Evolutionary conservation across 495 filamentous ascomycete species (phyloP), one percentile per base, ranked within the genome.

Genomic region (Podospora comata): DNA sequence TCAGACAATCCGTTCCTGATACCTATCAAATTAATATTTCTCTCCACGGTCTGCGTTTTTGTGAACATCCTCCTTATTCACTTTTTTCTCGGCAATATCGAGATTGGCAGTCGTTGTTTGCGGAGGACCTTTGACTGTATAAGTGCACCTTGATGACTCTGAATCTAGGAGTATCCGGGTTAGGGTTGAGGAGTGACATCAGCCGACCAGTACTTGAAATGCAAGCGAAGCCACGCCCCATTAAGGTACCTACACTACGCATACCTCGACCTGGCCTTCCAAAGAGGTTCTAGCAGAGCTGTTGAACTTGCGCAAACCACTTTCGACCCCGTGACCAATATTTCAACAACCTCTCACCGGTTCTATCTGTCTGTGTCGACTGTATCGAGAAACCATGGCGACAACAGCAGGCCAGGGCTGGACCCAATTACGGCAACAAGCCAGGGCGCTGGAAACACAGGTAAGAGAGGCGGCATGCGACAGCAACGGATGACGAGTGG

Each of bases 361-460:
- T 48, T 16, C 7, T 48, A 5, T 11, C 13, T 11, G 13, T 48
- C 39, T 48, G 39, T 13, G 5, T 16, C 39, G 39, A 48, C 9
- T 48, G 39, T 16, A 48, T 2, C 39, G 39, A 48, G 39, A 48
- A 16, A 48, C 39, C 67, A 66, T 68, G 56, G 95, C 95, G 92
- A 86, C 92, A 39, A 81, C 92, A 61, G 90, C 91, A 70, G 91
- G 79, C 57, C 77, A 89, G 66, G 93, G 92, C 76, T 99, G 95
- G 95, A 89, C 93, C 70, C 95, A 97, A 81, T 87, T 99, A 65
- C 91, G 95, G 71, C 93, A 97, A 79, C 95, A 98, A 79, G 92
- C 93, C 64, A 85, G 96, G 71, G 86, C 89, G 23, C 83, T 98
- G 68, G 96, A 99, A 78, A 92, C 91, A 67, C 96, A 99, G 85